phyloP scores from a whole-genome alignment of 2,329 filamentous ascomycete genomes.

The Sporothrix brasiliensis region DNA sequence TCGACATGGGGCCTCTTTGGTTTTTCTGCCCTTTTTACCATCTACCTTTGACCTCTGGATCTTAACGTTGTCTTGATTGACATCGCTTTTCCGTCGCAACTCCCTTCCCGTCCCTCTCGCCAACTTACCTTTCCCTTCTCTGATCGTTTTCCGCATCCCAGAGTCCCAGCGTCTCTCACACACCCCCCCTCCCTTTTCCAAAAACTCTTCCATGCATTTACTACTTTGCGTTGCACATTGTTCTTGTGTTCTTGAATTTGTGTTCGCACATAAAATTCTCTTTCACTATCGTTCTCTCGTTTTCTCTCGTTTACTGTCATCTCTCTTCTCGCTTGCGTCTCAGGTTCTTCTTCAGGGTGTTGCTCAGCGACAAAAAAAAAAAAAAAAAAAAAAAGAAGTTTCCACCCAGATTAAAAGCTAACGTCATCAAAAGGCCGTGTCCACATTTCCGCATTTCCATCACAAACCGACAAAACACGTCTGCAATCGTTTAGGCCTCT shows the following conservation, averaged over 20 bases:
- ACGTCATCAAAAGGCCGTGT: slow-evolving; percentile 32
- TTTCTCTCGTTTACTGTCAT: background rate
- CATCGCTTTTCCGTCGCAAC: background rate
- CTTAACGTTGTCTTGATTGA: background rate
- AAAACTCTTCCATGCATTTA: background rate
- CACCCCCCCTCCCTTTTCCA: no score
- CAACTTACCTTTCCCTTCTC: slow-evolving; percentile 20
- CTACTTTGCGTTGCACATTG: slow-evolving; percentile 30
- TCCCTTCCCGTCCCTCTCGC: background rate
- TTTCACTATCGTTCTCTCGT: background rate
- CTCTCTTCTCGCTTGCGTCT: slow-evolving; percentile 19
- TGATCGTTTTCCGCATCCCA: background rate
- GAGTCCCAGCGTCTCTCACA: slow-evolving; percentile 1
- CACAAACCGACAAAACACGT: slow-evolving; percentile 17
- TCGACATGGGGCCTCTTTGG: slow-evolving; percentile 3
- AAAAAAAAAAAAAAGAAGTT: background rate
- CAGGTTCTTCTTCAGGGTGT: slow-evolving; percentile 23
- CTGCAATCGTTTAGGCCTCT: slow-evolving; percentile 13
- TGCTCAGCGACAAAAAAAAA: slow-evolving; percentile 9
- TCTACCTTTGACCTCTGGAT: background rate
- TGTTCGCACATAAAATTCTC: background rate
- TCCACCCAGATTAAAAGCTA: slow-evolving; percentile 26
- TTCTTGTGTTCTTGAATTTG: background rate
- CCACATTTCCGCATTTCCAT: background rate
- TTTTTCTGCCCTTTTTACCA: background rate